Percentiles rank a stretch among this genome's conserved stretches.
Evolutionary conservation across 148 eudicot genomes (phyloP).

Genomic region (Amaranthus hypochondriacus): DNA sequence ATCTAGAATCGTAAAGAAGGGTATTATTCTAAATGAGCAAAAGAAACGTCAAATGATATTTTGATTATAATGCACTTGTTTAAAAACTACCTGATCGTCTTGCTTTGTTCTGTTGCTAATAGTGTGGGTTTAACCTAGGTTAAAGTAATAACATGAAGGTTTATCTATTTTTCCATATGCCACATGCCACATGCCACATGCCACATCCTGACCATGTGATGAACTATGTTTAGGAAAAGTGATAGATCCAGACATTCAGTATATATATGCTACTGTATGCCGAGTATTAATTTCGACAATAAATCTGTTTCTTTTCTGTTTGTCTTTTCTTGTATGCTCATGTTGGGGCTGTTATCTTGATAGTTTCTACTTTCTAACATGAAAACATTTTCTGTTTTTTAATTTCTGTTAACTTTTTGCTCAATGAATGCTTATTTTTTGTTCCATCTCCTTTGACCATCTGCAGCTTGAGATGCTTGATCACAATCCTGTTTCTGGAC

Average conservation of each 20-base stretch:
- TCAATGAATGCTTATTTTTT: neutral
- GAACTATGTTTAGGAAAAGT: neutral
- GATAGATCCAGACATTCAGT: neutral
- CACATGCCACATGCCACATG: neutral
- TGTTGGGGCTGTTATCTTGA: neutral
- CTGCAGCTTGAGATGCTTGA: constrained; percentile 64
- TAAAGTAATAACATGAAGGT: neutral
- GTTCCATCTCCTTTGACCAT: neutral
- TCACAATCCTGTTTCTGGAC: constrained; percentile 46
- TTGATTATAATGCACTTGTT: neutral
- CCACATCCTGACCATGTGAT: neutral
- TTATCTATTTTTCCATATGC: too few relatives aligned
- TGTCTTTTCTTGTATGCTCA: neutral
- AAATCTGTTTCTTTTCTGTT: neutral
- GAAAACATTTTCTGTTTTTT: neutral
- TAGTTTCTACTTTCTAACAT: neutral
- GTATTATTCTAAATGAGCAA: neutral
- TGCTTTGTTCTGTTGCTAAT: neutral
- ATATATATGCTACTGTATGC: neutral
- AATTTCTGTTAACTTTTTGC: neutral
- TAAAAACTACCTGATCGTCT: too few relatives aligned
- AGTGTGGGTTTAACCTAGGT: neutral
- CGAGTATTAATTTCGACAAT: neutral
- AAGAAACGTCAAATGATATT: neutral
- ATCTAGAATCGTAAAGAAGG: neutral